Evolutionary conservation across 1,284 basidiomycete species (phyloP), one percentile per base, ranked within the genome.

Genomic region (Erythrobasidium hasegawianum): DNA sequence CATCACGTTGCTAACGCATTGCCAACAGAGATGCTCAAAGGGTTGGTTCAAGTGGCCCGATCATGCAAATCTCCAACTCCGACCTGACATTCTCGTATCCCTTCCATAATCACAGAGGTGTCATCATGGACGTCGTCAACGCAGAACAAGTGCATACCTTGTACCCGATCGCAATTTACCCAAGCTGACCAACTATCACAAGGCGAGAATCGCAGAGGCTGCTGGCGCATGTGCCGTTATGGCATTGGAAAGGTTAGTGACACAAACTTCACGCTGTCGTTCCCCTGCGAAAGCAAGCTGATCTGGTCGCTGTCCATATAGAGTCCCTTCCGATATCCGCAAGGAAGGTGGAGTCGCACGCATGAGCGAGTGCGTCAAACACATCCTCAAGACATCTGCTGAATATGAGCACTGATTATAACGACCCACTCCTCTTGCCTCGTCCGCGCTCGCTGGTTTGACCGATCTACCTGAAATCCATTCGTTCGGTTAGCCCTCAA

Each of bases 191-290:
- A 18, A 54, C 8, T 18, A 20, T 5, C 8, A 18, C 75, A 72
- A 93, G 86, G 95, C 95, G 68, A 87, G 90, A 71, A 94, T 97
- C 73, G 95, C 95, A 67, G 95, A 97, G 77, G 93, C 96, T 76
- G 95, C 95, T 10, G 95, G 96, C 68, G 95, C 95, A 13, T 93
- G 90, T 77, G 95, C 95, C 70, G 95, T 98, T 71, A 97, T 98
- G 95, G 92, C 91, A 13, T 83, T 94, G 8, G 71, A 72, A 69
- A 59, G 55, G 53, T 56, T 1, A 55, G 55, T 7, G 11, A n/a
- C n/a, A n/a, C n/a, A n/a, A n/a, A n/a, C n/a, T n/a, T n/a, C n/a
- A n/a, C n/a, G n/a, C n/a, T n/a, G n/a, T n/a, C n/a, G n/a, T n/a
- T n/a, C n/a, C n/a, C n/a, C 38, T 18, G 26, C 14, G 43, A 41